Percentiles rank a stretch among this genome's conserved stretches.
These are phyloP conservation scores for Candida awuae DNA, from an alignment of 805 yeast genomes.

Conservation along the genomic window DNA sequence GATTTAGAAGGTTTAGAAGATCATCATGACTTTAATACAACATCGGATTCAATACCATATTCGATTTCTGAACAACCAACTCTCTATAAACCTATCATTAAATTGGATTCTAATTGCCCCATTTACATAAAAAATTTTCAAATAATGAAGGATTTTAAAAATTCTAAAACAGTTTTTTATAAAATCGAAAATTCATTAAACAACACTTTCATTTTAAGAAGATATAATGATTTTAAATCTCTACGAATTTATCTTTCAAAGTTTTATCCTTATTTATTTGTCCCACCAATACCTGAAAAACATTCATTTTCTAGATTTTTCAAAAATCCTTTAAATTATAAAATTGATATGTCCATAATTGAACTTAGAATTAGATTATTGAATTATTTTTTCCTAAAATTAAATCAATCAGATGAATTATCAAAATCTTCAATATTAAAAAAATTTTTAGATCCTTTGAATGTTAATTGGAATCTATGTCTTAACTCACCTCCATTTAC, in stretches of 20 bases:
- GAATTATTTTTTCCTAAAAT: constrained; percentile 35
- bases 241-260: constrained; percentile 61
- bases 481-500: constrained; percentile 31
- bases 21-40: too few species aligned
- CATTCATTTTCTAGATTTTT: constrained; percentile 41
- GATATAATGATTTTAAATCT: constrained; percentile 89
- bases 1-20: too few species aligned
- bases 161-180: constrained; percentile 28
- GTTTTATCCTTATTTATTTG: constrained; percentile 75
- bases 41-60: neutral
- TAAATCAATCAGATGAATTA: constrained; percentile 30
- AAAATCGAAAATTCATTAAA: constrained; percentile 16
- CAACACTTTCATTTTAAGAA: constrained; percentile 40
- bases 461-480: constrained; percentile 43
- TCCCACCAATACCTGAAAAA: constrained; percentile 94
- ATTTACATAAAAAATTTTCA: constrained; percentile 17
- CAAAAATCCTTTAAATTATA: constrained; percentile 27
- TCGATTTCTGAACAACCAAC: constrained; percentile 5
- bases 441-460: constrained; percentile 46
- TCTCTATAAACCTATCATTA: neutral
- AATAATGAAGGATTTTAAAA: constrained; percentile 19
- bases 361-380: constrained; percentile 42
- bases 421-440: constrained; percentile 32
- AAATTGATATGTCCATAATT: constrained; percentile 29
- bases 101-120: too few species aligned